Evolutionary conservation across 2,329 filamentous ascomycete species (phyloP), one percentile per base, ranked within the genome.

Genomic region (Ceratocystis cubensis): DNA sequence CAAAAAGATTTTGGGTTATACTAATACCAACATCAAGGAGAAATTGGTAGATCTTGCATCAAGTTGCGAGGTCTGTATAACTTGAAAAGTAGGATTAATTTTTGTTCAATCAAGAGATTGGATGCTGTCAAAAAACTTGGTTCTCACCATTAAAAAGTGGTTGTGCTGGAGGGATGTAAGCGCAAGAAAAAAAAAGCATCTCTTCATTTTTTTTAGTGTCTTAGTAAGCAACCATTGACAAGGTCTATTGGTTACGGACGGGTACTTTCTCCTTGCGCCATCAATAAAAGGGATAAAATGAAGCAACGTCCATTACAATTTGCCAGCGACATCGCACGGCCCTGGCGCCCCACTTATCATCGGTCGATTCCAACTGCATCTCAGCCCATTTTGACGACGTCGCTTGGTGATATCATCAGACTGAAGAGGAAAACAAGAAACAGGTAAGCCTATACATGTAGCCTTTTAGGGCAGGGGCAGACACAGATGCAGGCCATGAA

Each of bases 331-430:
- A 45, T 68, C 63, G 59, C 66, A 68, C 66, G 64, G 66, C 30
- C 46, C 44, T 59, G 56, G 46, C 5, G 66, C 45, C 50, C 66
- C 67, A 66, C 61, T 64, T 66, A 63, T 63, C 41, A 69, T 69
- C 67, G 63, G 67, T 67, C 67, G 67, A 69, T 69, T 69, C 30
- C 44, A 65, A 66, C 46, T 30, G 64, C 33, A 65, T 46, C 61
- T 69, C 67, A 67, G 67, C 65, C 67, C 67, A 69, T 50, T 69
- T 69, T 65, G 65, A 66, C 65, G 65, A 67, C 62, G 65, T 64
- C 53, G 56, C 56, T 68, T 62, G 63, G 65, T 37, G 44, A 64
- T 61, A 67, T 67, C 66, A 65, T 33, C 25, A 67, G 66, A 67
- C 50, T 53, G 46, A 30, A 46, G 48, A 63, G 37, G 37, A 56